phyloP scores from a whole-genome alignment of 805 yeast species.

The Starmerella bombi region DNA sequence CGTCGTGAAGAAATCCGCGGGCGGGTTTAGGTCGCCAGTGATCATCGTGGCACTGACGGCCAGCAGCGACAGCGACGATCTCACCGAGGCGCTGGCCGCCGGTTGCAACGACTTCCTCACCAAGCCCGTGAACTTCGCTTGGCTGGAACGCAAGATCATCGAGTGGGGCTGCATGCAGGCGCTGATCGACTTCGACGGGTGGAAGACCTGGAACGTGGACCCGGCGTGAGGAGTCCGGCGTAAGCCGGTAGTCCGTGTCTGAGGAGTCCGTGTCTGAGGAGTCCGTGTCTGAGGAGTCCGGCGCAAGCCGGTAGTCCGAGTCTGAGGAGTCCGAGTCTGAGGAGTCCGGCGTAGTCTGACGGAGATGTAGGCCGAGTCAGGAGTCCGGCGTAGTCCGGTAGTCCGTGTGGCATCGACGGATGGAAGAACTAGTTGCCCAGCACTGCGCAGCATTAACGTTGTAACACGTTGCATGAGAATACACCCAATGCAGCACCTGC shows the following conservation, averaged over 20 bases:
- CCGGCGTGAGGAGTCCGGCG: neutral
- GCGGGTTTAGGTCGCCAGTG: slow-evolving; percentile 72
- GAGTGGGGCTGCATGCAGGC: slow-evolving; percentile 99
- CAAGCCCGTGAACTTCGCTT: slow-evolving; percentile 85
- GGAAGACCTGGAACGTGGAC: slow-evolving; percentile 37
- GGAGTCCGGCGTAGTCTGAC: no score
- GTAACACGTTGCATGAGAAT: no score
- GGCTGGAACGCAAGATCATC: slow-evolving; percentile 79
- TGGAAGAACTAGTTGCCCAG: no score
- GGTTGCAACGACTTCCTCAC: slow-evolving; percentile 96
- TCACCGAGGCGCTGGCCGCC: slow-evolving; percentile 82
- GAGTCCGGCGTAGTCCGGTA: neutral
- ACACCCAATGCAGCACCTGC: no score
- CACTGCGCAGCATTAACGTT: no score
- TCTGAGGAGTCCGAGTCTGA: no score
- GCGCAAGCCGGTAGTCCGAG: neutral
- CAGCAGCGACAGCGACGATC: slow-evolving; percentile 69
- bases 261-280: no score
- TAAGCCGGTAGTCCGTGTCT: neutral
- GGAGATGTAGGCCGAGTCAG: no score
- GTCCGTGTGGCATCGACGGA: no score
- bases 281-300: neutral
- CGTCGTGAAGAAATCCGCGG: slow-evolving; percentile 28
- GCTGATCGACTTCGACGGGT: slow-evolving; percentile 83
- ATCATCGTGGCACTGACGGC: slow-evolving; percentile 96